Conservation (phyloP, 768 basidiomycete species). For the Mycena kentingensis region DNA sequence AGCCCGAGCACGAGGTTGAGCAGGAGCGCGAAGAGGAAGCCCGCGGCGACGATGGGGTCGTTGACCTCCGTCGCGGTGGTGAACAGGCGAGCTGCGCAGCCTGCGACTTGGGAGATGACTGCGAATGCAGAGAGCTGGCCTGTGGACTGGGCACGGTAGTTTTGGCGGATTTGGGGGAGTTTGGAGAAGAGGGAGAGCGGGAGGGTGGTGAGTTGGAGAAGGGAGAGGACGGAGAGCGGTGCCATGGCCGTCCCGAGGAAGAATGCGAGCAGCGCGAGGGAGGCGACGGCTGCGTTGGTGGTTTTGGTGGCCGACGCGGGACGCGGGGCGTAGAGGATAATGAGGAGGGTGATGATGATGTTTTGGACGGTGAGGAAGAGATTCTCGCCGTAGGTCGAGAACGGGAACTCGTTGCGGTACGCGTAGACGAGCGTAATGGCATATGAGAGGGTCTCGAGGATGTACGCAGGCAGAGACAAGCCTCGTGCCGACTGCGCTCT, state of each 20-base stretch:
- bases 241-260: conserved; percentile 37
- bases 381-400: conserved; percentile 98
- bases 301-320: conserved; percentile 31
- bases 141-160: conserved; percentile 72
- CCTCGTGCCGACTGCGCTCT: conserved; percentile 79
- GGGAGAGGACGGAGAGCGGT: conserved; percentile 44
- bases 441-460: conserved; percentile 89
- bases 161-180: conserved; percentile 89
- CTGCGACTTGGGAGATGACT: conserved; percentile 82
- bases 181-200: conserved; percentile 93
- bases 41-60: conserved; percentile 77
- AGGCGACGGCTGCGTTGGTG: conserved; percentile 30
- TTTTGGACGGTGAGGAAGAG: conserved; percentile 91
- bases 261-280: conserved; percentile 46
- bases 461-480: conserved; percentile 81
- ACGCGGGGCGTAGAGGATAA: conserved; percentile 63
- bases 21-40: conserved; percentile 79
- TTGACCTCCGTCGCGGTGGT: conserved; percentile 90
- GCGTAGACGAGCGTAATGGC: conserved; percentile 90
- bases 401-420: conserved; percentile 82
- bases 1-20: conserved; percentile 83
- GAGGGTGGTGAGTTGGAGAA: conserved; percentile 83
- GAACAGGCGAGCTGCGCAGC: conserved; percentile 90
- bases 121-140: conserved; percentile 95
- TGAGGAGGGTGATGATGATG: conserved; percentile 84